These are phyloP conservation scores for Xerocomellus intermedius DNA, from an alignment of 768 basidiomycete genomes.

Conservation along the genomic window DNA sequence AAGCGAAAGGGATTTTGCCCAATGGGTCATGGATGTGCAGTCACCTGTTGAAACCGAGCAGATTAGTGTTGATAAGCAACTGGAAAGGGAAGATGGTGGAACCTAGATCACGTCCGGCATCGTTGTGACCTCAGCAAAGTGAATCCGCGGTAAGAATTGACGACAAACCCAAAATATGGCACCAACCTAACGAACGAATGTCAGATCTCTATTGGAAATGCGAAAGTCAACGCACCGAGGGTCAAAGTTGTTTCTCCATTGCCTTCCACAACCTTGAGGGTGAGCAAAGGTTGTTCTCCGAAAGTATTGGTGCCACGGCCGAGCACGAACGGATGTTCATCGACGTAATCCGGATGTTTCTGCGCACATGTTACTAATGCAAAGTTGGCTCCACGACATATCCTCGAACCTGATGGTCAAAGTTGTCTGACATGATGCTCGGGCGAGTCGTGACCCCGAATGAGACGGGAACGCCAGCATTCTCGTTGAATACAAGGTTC, in stretches of 20 bases:
- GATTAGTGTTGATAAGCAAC: not conserved
- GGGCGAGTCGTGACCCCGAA: not conserved
- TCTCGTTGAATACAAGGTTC: not conserved
- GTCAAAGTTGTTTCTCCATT: constrained; percentile 3
- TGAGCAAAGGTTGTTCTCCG: not conserved
- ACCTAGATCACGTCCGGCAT: not conserved
- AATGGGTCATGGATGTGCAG: constrained; percentile 4
- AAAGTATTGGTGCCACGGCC: not conserved
- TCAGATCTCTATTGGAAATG: not conserved
- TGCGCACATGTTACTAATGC: not conserved
- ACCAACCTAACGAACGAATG: not conserved
- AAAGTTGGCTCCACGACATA: not conserved
- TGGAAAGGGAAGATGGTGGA: no score
- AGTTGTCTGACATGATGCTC: not conserved
- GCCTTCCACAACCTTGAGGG: constrained; percentile 2
- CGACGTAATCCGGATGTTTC: constrained; percentile 1
- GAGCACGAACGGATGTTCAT: not conserved
- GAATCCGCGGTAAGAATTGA: not conserved
- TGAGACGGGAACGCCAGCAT: not conserved
- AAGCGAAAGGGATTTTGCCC: not conserved
- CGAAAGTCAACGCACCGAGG: not conserved
- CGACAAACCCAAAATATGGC: constrained; percentile 2
- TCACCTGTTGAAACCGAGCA: not conserved
- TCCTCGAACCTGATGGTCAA: constrained; percentile 3
- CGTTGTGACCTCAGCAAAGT: not conserved